Conservation (phyloP, 179 eudicot genomes). For the Spergularia azorica region DNA sequence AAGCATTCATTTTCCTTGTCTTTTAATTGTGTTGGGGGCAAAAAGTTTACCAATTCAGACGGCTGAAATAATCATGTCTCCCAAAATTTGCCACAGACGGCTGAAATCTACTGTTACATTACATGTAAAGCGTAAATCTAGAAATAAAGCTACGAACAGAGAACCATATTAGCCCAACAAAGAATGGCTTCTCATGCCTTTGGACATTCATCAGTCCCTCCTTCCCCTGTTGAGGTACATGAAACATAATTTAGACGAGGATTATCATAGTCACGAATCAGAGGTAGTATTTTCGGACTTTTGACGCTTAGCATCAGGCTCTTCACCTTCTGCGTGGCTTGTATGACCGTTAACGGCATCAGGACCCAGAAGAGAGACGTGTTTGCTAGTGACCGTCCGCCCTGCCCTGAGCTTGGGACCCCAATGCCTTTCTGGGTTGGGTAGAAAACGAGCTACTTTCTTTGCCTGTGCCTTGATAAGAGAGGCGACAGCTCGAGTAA, state of each 20-base stretch:
- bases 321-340: slow-evolving; percentile 44
- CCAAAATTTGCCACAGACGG: slow-evolving; percentile 23
- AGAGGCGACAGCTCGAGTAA: slow-evolving; percentile 83
- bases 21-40: background rate
- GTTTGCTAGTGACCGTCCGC: slow-evolving; percentile 82
- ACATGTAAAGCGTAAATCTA: background rate
- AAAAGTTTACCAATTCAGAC: background rate
- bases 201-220: slow-evolving; percentile 23
- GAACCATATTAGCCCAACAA: background rate
- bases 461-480: slow-evolving; percentile 96
- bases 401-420: slow-evolving; percentile 98
- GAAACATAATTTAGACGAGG: slow-evolving; percentile 17
- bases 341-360: slow-evolving; percentile 66
- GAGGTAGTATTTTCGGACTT: slow-evolving; percentile 59
- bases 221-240: slow-evolving; percentile 24
- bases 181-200: slow-evolving; percentile 4
- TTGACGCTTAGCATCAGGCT: slow-evolving; percentile 75
- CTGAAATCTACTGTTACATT: slow-evolving; percentile 1
- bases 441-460: slow-evolving; percentile 91
- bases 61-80: background rate
- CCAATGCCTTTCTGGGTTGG: slow-evolving; percentile 93
- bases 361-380: slow-evolving; percentile 73
- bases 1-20: too few species aligned
- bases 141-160: background rate
- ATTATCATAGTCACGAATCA: slow-evolving; percentile 37